Base-by-base conservation (phyloP, 2,329 filamentous ascomycete species). In the Stemphylium vesicarium region DNA sequence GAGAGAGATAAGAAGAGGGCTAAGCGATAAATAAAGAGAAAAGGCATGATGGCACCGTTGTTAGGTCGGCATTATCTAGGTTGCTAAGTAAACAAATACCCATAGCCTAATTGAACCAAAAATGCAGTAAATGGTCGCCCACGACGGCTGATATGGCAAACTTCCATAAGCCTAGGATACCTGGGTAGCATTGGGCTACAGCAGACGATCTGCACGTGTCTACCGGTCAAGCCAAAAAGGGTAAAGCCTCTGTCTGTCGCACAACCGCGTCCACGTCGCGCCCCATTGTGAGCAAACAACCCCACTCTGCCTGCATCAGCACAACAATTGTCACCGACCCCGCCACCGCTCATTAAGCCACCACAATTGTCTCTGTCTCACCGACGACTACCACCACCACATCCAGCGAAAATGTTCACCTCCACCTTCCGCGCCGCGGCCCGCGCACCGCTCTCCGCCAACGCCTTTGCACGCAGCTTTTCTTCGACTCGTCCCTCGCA, bases 1-100 rank as follows among this genome's bases (percentile, higher is more conserved):
- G 84, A 82, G 3, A 86, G 85, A n/a, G 85, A 90, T 31, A 90
- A 87, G 77, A 87, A 87, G 75, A 82, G 60, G 52, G 59, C 50
- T 24, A 73, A 66, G 60, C 57, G 61, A 44, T 73, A 57, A 35
- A 24, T 6, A 24, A 41, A 39, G 13, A n/a, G 16, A 32, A 12
- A 32, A 2, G 24, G 16, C 6, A 43, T 38, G 10, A n/a, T 11
- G 44, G 18, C 36, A 39, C 10, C 36, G 18, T 43, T 22, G 8
- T 10, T 3, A 10, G 8, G 8, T 29, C 5, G 26, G 2, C 32
- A 62, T 60, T 53, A 36, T 38, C 45, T 60, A 59, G 36, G 11
- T 12, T 5, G 9, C 31, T 10, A 12, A 12, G 42, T 46, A 58
- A 53, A 31, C 18, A 45, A 53, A 62, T 52, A 57, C 53, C 58